phyloP scores from a whole-genome alignment of 2,329 filamentous ascomycete genomes.

The Aspergillus costaricaensis region DNA sequence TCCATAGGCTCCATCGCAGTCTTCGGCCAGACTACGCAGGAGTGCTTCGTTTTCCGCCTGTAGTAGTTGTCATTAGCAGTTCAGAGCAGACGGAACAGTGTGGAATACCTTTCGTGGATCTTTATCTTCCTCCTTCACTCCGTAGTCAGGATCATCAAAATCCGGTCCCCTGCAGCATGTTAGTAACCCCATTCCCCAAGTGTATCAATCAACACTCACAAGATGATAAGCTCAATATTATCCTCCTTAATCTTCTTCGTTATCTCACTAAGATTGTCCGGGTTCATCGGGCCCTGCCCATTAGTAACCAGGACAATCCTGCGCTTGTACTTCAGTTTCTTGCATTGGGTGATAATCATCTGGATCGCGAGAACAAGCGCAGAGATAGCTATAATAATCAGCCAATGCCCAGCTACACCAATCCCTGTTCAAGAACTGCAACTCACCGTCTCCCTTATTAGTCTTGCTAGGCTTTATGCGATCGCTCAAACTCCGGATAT shows the following conservation, averaged over 20 bases:
- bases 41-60: conserved; percentile 71
- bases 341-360: conserved; percentile 79
- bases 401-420: background rate
- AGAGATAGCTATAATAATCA: conserved; percentile 61
- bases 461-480: conserved; percentile 68
- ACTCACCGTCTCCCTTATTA: conserved; percentile 68
- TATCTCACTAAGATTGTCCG: conserved; percentile 70
- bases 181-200: conserved; percentile 22
- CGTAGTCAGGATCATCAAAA: conserved; percentile 88
- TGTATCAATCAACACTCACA: conserved; percentile 57
- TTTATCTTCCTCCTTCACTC: conserved; percentile 91
- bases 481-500: conserved; percentile 65
- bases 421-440: background rate
- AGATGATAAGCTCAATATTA: conserved; percentile 73
- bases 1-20: conserved; percentile 73
- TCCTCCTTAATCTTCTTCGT: conserved; percentile 71
- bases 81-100: background rate
- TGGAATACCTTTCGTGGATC: conserved; percentile 62
- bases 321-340: conserved; percentile 77
- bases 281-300: conserved; percentile 71
- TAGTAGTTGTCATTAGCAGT: conserved; percentile 1
- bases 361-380: conserved; percentile 82
- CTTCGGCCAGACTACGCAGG: conserved; percentile 65
- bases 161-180: conserved; percentile 70
- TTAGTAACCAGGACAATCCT: conserved; percentile 86